Evolutionary conservation across 2,329 filamentous ascomycete genomes (phyloP).

Genomic region (Claviceps sp.): DNA sequence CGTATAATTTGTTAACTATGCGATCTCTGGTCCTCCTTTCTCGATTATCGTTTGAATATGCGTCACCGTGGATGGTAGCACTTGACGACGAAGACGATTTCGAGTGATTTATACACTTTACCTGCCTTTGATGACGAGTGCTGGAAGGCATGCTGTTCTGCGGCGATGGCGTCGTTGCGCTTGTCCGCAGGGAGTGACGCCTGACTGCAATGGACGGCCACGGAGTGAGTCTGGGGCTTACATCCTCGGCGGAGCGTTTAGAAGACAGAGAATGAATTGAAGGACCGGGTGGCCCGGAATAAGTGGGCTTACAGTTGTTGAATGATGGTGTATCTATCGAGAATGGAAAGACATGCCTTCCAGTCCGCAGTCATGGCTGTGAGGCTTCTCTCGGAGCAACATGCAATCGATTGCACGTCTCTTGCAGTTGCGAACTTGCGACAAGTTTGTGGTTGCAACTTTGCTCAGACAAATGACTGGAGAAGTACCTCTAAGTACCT

Average conservation of each 20-base stretch:
- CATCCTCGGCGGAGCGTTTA: not conserved
- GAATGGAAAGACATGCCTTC: slow-evolving; percentile 39
- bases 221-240: not conserved
- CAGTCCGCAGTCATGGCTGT: slow-evolving; percentile 14
- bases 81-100: not conserved
- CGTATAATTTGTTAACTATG: not conserved
- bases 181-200: slow-evolving; percentile 16
- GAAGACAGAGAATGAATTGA: not conserved
- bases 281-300: not conserved
- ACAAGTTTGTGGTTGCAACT: no score
- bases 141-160: slow-evolving; percentile 53
- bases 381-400: not conserved
- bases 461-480: no score
- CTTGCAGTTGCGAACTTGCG: no score
- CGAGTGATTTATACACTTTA: no score
- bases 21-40: not conserved
- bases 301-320: slow-evolving; percentile 29
- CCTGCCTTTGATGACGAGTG: slow-evolving; percentile 41
- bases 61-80: not conserved
- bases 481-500: no score
- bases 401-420: not conserved
- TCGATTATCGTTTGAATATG: not conserved
- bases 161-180: slow-evolving; percentile 40
- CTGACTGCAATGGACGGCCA: slow-evolving; percentile 13
- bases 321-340: slow-evolving; percentile 49